Evolutionary conservation across 768 basidiomycete species (phyloP).

Genomic region (Udeniomyces megalosporus): DNA sequence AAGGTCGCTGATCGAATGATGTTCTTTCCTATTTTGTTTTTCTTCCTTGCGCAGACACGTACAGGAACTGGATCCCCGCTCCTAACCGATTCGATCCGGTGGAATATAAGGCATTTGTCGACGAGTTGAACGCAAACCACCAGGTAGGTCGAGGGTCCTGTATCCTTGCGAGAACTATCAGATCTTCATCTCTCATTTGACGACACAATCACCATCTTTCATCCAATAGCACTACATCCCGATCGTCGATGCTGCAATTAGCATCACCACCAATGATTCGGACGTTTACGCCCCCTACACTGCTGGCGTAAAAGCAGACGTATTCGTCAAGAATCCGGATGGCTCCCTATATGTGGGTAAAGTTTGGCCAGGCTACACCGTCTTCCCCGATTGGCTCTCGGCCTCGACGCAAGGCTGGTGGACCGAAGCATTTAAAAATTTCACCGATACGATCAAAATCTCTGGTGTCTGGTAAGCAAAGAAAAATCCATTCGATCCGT

Average conservation of each 20-base stretch:
- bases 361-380: constrained; percentile 55
- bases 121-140: constrained; percentile 23
- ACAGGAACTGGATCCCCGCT: constrained; percentile 24
- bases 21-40: too few species aligned
- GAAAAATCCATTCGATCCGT: too few species aligned
- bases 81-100: constrained; percentile 21
- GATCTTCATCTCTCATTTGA: too few species aligned
- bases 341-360: constrained; percentile 51
- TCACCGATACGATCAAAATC: background rate
- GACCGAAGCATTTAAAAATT: constrained; percentile 35
- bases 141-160: constrained; percentile 18
- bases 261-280: constrained; percentile 17
- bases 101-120: constrained; percentile 23
- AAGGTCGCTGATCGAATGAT: too few species aligned
- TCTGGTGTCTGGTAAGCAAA: constrained; percentile 1
- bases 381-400: constrained; percentile 34
- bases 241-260: constrained; percentile 28
- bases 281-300: constrained; percentile 43
- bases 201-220: background rate
- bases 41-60: constrained; percentile 7
- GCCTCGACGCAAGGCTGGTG: constrained; percentile 40
- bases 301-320: constrained; percentile 41
- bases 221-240: constrained; percentile 8
- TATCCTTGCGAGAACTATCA: too few species aligned
- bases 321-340: constrained; percentile 61